Evolutionary conservation across 495 filamentous ascomycete genomes (phyloP).

Genomic region (Penicillium fimorum): DNA sequence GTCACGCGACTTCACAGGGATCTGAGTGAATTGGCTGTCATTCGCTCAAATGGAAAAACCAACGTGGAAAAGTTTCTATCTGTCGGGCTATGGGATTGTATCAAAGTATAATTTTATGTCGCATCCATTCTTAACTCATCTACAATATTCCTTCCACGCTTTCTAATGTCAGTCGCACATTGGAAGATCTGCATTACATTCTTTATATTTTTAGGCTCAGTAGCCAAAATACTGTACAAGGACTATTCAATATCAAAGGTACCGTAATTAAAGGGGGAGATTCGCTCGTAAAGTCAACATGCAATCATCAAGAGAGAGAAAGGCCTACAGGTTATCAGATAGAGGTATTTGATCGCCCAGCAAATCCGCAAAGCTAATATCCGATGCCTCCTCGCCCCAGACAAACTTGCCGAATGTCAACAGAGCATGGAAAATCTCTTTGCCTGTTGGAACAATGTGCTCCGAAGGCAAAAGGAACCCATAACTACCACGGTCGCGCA

Average conservation of each 20-base stretch:
- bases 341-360: background rate
- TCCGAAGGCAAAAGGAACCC: conserved; percentile 87
- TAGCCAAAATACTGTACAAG: background rate
- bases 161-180: too few species aligned
- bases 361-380: background rate
- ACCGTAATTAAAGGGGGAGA: too few species aligned
- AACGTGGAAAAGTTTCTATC: too few species aligned
- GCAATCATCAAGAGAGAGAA: conserved; percentile 3
- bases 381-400: conserved; percentile 37
- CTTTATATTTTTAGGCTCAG: background rate
- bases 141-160: too few species aligned
- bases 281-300: conserved; percentile 8
- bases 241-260: background rate
- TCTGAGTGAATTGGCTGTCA: too few species aligned
- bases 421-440: conserved; percentile 79
- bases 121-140: too few species aligned
- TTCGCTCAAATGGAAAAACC: too few species aligned
- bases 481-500: conserved; percentile 91
- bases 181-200: background rate
- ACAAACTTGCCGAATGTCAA: conserved; percentile 79
- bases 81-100: too few species aligned
- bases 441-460: conserved; percentile 85
- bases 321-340: background rate
- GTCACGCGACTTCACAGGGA: too few species aligned
- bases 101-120: too few species aligned